These are phyloP conservation scores for Aureobasidium subglaciale DNA, from an alignment of 2,329 filamentous ascomycete genomes.

Conservation along the genomic window DNA sequence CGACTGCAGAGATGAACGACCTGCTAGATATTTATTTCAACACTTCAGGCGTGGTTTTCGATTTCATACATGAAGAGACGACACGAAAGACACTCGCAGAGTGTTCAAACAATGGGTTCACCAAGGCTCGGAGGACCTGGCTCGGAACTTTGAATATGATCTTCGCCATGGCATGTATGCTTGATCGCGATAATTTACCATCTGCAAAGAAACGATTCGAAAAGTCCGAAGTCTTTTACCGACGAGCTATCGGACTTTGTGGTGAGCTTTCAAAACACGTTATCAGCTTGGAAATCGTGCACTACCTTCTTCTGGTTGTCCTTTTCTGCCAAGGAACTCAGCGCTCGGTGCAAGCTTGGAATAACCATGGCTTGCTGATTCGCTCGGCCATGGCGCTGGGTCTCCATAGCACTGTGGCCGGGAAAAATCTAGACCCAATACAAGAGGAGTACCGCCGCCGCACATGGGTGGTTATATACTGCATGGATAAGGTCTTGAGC, in stretches of 20 bases:
- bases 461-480: constrained; percentile 36
- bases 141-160: constrained; percentile 46
- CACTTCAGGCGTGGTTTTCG: constrained; percentile 33
- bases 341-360: constrained; percentile 48
- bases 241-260: constrained; percentile 39
- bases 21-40: constrained; percentile 33
- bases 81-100: constrained; percentile 32
- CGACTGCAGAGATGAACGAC: constrained; percentile 24
- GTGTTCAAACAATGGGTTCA: constrained; percentile 27
- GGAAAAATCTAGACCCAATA: constrained; percentile 33
- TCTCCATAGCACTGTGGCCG: constrained; percentile 40
- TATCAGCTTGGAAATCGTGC: constrained; percentile 27
- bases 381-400: constrained; percentile 43
- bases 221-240: constrained; percentile 41
- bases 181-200: constrained; percentile 25
- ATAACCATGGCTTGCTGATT: constrained; percentile 40
- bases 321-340: constrained; percentile 51
- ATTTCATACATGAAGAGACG: constrained; percentile 33
- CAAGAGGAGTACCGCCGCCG: constrained; percentile 45
- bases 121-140: constrained; percentile 41
- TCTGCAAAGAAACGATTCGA: constrained; percentile 31
- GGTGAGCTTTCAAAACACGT: constrained; percentile 21
- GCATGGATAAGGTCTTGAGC: constrained; percentile 39
- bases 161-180: constrained; percentile 41
- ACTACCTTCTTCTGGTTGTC: constrained; percentile 43